Evolutionary conservation across 1,284 basidiomycete genomes (phyloP).

Genomic region (Papiliotrema terrestris): DNA sequence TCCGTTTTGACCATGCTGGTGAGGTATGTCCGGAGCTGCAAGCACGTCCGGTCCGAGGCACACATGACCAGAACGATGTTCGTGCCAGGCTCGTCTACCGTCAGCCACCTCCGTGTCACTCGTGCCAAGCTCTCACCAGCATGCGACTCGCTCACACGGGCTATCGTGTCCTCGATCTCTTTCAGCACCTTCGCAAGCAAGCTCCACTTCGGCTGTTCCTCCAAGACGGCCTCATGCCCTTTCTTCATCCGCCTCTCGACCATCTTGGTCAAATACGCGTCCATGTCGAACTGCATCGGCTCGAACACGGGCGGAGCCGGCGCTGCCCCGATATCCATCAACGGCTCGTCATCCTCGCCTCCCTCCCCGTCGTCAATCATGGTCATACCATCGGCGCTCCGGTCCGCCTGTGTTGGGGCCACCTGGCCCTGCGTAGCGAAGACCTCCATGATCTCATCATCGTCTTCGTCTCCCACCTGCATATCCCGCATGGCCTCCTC

Average conservation of each 20-base stretch:
- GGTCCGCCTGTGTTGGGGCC: constrained; percentile 7
- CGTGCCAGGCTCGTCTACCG: constrained; percentile 58
- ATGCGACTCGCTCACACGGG: constrained; percentile 34
- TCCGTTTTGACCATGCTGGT: constrained; percentile 60
- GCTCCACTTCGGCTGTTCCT: constrained; percentile 94
- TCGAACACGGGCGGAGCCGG: constrained; percentile 37
- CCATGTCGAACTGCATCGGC: constrained; percentile 28
- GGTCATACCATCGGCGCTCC: constrained; percentile 9
- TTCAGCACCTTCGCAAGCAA: constrained; percentile 78
- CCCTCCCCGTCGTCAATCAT: constrained; percentile 8
- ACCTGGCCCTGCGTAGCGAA: constrained; percentile 42
- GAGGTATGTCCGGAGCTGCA: constrained; percentile 73
- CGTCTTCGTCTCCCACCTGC: constrained; percentile 27
- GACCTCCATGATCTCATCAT: constrained; percentile 41
- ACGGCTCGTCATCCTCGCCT: constrained; percentile 21
- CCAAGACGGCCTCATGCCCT: constrained; percentile 79
- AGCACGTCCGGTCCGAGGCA: constrained; percentile 72
- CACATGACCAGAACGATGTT: constrained; percentile 86
- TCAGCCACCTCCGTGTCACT: background rate
- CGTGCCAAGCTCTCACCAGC: constrained; percentile 25
- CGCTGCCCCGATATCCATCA: constrained; percentile 46
- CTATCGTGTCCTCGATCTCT: constrained; percentile 87
- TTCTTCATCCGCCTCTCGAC: constrained; percentile 63
- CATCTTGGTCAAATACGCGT: constrained; percentile 29
- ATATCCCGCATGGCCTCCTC: constrained; percentile 38